phyloP scores from a whole-genome alignment of 352 stramenopile species.

The Pythium biforme region DNA sequence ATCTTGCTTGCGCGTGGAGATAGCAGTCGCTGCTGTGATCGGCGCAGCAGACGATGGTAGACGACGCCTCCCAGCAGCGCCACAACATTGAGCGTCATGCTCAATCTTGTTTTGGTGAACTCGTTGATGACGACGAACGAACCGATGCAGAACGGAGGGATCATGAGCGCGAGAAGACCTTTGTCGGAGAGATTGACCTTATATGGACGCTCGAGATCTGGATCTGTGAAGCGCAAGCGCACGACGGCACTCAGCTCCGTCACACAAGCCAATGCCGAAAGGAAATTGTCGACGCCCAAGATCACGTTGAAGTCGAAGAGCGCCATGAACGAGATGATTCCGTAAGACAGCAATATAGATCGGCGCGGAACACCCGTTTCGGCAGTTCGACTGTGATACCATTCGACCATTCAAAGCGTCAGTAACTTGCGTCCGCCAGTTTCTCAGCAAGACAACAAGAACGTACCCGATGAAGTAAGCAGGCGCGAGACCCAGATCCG shows the following conservation, averaged over 20 bases:
- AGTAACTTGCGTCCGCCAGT: too few relatives aligned
- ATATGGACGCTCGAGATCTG: constrained; percentile 76
- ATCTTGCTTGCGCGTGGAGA: constrained; percentile 25
- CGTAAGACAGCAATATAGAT: constrained; percentile 83
- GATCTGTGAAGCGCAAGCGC: constrained; percentile 77
- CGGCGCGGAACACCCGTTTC: constrained; percentile 55
- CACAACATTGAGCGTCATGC: constrained; percentile 49
- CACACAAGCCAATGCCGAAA: constrained; percentile 88
- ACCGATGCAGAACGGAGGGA: constrained; percentile 55
- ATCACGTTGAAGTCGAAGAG: constrained; percentile 89
- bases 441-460: constrained; percentile 7
- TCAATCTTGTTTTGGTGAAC: constrained; percentile 56
- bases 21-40: constrained; percentile 17
- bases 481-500: constrained; percentile 88
- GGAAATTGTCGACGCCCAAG: constrained; percentile 91
- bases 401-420: too few relatives aligned
- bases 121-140: constrained; percentile 68
- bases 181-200: constrained; percentile 65
- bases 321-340: constrained; percentile 86
- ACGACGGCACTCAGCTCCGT: constrained; percentile 92
- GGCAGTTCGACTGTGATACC: constrained; percentile 45
- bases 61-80: constrained; percentile 49
- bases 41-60: constrained; percentile 55
- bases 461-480: constrained; percentile 85
- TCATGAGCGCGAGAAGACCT: constrained; percentile 42